phyloP scores from a whole-genome alignment of 139 green algal species.

The Diplosphaera chodatii region DNA sequence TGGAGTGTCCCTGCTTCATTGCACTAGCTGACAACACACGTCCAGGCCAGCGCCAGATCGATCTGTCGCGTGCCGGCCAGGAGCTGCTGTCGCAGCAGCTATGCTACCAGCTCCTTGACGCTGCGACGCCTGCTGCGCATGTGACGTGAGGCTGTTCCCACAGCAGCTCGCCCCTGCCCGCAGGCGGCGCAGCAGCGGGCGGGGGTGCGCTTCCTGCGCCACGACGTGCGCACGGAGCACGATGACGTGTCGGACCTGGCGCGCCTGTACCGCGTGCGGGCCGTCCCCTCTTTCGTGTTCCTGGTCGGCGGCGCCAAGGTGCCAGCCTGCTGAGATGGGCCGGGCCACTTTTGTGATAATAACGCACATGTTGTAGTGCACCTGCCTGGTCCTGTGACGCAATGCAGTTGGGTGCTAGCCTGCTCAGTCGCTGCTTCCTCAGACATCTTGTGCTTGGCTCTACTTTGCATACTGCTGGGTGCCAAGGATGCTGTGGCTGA shows the following conservation, averaged over 20 bases:
- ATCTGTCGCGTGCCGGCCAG: too few species aligned
- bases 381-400: background rate
- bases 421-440: too few species aligned
- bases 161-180: too few species aligned
- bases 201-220: constrained; percentile 17
- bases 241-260: constrained; percentile 25
- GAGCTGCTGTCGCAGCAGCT: too few species aligned
- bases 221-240: constrained; percentile 22
- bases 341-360: background rate
- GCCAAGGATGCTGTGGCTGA: background rate
- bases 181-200: constrained; percentile 1
- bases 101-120: too few species aligned
- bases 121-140: too few species aligned
- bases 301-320: constrained; percentile 16
- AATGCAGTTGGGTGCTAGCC: too few species aligned
- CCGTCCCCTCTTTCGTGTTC: constrained; percentile 16
- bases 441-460: too few species aligned
- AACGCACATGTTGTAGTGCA: background rate
- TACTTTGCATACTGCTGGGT: background rate
- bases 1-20: too few species aligned
- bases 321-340: background rate
- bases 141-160: background rate
- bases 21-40: too few species aligned
- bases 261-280: constrained; percentile 5
- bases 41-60: too few species aligned